These are phyloP conservation scores for Pseudogymnoascus sp. DNA, from an alignment of 2,329 filamentous ascomycete genomes.

Conservation along the genomic window DNA sequence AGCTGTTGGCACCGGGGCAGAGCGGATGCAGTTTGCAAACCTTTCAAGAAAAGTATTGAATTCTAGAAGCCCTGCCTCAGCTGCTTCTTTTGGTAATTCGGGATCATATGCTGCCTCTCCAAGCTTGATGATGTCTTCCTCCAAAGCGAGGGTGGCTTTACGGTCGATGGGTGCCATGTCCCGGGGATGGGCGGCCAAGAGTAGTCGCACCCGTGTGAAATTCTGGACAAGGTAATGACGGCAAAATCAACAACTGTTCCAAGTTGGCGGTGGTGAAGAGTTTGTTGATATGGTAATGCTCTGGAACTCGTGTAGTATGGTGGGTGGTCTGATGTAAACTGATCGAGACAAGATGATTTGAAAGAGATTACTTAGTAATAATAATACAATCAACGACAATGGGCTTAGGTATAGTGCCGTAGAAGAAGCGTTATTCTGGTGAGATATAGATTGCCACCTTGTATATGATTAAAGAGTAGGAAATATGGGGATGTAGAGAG, in stretches of 20 bases:
- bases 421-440: background rate
- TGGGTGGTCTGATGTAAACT: background rate
- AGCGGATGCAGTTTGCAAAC: background rate
- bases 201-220: background rate
- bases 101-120: conserved; percentile 6
- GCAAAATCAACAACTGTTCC: no score
- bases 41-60: background rate
- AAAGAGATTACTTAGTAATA: background rate
- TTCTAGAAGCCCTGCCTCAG: background rate
- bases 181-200: background rate
- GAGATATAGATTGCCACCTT: background rate
- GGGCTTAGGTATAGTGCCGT: background rate
- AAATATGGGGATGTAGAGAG: background rate
- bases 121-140: conserved; percentile 6
- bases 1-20: background rate
- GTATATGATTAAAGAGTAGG: background rate
- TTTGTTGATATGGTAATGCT: background rate
- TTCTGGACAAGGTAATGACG: background rate
- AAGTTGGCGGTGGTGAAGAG: background rate
- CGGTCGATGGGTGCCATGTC: conserved; percentile 8
- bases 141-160: background rate
- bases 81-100: background rate
- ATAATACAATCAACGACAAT: background rate
- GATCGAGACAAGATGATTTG: background rate
- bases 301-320: background rate